Conservation (phyloP, 148 eudicot species). For the Bassia scoparia region DNA sequence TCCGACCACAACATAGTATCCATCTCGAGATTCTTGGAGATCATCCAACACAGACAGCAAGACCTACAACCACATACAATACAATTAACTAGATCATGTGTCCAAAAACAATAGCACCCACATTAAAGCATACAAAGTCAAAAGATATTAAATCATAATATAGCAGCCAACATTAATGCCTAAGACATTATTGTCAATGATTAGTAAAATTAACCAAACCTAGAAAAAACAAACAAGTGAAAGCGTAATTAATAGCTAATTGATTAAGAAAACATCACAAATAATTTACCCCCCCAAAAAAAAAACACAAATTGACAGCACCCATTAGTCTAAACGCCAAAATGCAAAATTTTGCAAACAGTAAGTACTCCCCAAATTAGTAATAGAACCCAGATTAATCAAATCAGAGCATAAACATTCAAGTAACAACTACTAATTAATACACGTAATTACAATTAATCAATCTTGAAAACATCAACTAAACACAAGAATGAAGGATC, state of each 20-base stretch:
- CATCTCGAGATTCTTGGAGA: constrained; percentile 57
- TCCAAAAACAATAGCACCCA: constrained; percentile 1
- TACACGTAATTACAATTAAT: too few species aligned
- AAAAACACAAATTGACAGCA: too few species aligned
- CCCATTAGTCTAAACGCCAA: too few species aligned
- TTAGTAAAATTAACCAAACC: background rate
- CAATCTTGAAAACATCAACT: too few species aligned
- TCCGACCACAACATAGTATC: constrained; percentile 96
- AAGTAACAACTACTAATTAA: too few species aligned
- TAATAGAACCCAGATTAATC: too few species aligned
- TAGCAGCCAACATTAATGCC: background rate
- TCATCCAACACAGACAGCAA: constrained; percentile 78
- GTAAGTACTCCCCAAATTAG: too few species aligned
- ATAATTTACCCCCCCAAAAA: too few species aligned
- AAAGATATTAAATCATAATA: background rate
- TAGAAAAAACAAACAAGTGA: background rate
- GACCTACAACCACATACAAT: constrained; percentile 42
- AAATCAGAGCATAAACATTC: too few species aligned
- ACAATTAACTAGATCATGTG: background rate
- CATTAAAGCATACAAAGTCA: constrained; percentile 7
- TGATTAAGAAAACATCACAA: background rate
- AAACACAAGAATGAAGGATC: too few species aligned
- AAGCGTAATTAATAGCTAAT: background rate
- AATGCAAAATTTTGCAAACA: too few species aligned
- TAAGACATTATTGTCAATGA: background rate